A percentile compares a stretch with the other conserved stretches of the same genome.
These are phyloP conservation scores for Coprinellus aureogranulatus DNA, from an alignment of 768 basidiomycete genomes.

Conservation along the genomic window DNA sequence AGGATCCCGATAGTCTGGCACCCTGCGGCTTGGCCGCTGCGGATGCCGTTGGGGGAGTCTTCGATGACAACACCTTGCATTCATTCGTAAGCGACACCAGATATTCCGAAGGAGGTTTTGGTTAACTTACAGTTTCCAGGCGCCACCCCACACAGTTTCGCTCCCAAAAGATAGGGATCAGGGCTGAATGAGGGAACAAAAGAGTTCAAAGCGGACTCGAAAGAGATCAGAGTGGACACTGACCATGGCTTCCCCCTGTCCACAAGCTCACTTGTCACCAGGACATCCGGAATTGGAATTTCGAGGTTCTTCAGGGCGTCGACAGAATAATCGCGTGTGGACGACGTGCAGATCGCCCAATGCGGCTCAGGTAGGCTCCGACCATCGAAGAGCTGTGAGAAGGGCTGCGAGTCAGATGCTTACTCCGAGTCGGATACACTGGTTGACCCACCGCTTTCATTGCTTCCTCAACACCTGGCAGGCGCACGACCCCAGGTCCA, in stretches of 20 bases:
- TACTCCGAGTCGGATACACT: no score
- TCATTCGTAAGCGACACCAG: background rate
- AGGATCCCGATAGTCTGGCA: slow-evolving; percentile 79
- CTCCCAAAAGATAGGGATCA: slow-evolving; percentile 88
- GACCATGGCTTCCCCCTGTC: slow-evolving; percentile 70
- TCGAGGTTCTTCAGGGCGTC: slow-evolving; percentile 67
- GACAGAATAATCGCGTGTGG: slow-evolving; percentile 71
- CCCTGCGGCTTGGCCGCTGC: slow-evolving; percentile 77
- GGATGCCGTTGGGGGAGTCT: slow-evolving; percentile 89
- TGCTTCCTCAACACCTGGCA: slow-evolving; percentile 73
- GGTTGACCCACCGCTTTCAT: slow-evolving; percentile 48
- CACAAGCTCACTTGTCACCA: slow-evolving; percentile 82
- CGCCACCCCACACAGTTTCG: slow-evolving; percentile 62
- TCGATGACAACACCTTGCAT: slow-evolving; percentile 79
- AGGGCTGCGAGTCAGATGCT: slow-evolving; percentile 1
- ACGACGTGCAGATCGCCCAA: slow-evolving; percentile 89
- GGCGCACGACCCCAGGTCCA: slow-evolving; percentile 56
- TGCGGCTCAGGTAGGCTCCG: slow-evolving; percentile 53
- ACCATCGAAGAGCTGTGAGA: slow-evolving; percentile 29
- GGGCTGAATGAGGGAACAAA: slow-evolving; percentile 34
- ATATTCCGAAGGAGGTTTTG: no score
- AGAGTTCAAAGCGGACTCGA: background rate
- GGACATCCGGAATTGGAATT: slow-evolving; percentile 64
- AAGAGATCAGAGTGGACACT: background rate
- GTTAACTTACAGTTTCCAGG: slow-evolving; percentile 53